Base-by-base conservation (phyloP, 495 filamentous ascomycete species). In the Penicillium taxi region DNA sequence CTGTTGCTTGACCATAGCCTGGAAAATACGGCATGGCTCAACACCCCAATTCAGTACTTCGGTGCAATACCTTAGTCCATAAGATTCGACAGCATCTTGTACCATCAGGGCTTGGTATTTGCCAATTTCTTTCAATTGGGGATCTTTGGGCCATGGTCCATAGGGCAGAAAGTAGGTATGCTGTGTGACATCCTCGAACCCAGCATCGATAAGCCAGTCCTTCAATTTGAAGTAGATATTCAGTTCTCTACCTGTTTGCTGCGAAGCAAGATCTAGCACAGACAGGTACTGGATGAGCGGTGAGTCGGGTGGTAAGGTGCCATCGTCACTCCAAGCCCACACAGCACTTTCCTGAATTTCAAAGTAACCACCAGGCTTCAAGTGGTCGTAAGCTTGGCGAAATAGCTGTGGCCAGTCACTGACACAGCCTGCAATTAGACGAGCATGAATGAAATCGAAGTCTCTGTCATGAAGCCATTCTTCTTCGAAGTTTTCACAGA, bases 321-420 rank as follows among this genome's bases (percentile, higher is more conserved):
- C 63, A 44, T 75, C 73, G 39, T 68, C 63, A 17, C 72, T 70
- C 34, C 60, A 59, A 3, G 67, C 64, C 29, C 53, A 64, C 33
- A 73, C 61, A 20, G 56, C 42, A 17, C 74, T 67, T 42, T 79
- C 73, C 35, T 75, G 70, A 29, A 78, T 57, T 49, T 84, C 80
- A 35, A 81, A 59, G 59, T 76, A 84, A 43, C 74, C 80, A 15
- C 82, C 80, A 2, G 81, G 81, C 34, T 72, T 73, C 9, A 78
- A 50, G 46, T 56, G 44, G 18, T 49, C 46, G 35, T 44, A 59
- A n/a, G 44, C 48, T 39, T 55, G 49, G 9, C 41, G 25, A 22
- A 63, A 45, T 17, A 68, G 38, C 2, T 14, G 4, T 6, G 37
- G 37, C 44, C 48, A 51, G 30, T 47, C 37, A 2, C 36, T 37